Conservation (phyloP, 2,329 filamentous ascomycete genomes). For the Ceratocystis colombiana region DNA sequence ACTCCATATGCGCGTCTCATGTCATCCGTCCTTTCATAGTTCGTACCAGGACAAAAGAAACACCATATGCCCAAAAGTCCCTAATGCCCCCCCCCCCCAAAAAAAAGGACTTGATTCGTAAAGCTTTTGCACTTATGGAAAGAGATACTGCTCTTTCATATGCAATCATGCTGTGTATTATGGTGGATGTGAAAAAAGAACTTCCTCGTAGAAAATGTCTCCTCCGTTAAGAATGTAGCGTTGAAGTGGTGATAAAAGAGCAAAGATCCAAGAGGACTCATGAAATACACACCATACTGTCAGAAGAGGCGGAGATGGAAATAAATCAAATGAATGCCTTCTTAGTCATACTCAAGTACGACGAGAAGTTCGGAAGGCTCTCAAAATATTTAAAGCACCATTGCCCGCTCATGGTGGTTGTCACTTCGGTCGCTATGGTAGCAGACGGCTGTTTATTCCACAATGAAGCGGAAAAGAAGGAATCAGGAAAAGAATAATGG, state of each 20-base stretch:
- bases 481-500: slow-evolving; percentile 3
- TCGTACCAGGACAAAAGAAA: background rate
- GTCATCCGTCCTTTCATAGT: background rate
- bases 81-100: background rate
- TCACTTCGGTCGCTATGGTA: no score
- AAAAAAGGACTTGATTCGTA: slow-evolving; percentile 3
- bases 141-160: background rate
- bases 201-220: background rate
- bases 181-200: background rate
- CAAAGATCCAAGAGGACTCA: background rate
- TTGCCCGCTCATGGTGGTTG: no score
- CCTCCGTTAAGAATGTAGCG: background rate
- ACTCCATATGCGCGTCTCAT: background rate
- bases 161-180: background rate
- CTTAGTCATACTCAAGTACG: background rate
- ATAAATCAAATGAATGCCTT: background rate
- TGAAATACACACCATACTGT: background rate
- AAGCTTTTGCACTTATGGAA: background rate
- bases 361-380: background rate
- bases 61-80: background rate
- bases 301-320: background rate
- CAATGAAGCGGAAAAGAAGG: background rate
- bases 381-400: no score
- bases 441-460: background rate
- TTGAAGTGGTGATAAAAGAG: background rate